These are phyloP conservation scores for Stagonosporopsis rhizophila DNA, from an alignment of 2,329 filamentous ascomycete genomes.

Conservation along the genomic window DNA sequence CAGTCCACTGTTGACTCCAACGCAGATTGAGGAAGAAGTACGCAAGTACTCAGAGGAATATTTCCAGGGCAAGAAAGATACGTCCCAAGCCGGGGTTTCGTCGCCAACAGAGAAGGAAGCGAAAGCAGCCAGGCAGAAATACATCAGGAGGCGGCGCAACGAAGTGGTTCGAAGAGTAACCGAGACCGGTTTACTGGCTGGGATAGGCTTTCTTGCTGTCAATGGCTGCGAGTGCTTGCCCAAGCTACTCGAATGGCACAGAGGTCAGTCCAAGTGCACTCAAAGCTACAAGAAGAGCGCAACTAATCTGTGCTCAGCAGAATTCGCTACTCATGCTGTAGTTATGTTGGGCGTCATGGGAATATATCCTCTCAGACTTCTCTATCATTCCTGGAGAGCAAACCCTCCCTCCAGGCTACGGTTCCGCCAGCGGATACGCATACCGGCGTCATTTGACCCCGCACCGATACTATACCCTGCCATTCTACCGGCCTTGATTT, in stretches of 20 bases:
- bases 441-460: slow-evolving; percentile 85
- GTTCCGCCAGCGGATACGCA: slow-evolving; percentile 58
- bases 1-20: slow-evolving; percentile 55
- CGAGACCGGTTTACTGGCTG: slow-evolving; percentile 62
- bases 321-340: slow-evolving; percentile 50
- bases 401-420: slow-evolving; percentile 35
- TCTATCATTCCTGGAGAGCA: slow-evolving; percentile 40
- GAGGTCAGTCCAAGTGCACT: slow-evolving; percentile 39
- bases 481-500: slow-evolving; percentile 75
- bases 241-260: slow-evolving; percentile 49
- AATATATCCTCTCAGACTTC: slow-evolving; percentile 50
- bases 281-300: neutral
- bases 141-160: slow-evolving; percentile 84
- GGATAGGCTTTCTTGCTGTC: slow-evolving; percentile 58
- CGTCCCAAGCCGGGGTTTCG: slow-evolving; percentile 22
- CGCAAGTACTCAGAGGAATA: slow-evolving; percentile 47
- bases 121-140: slow-evolving; percentile 65
- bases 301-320: slow-evolving; percentile 40
- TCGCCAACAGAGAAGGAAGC: slow-evolving; percentile 45
- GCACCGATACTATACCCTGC: slow-evolving; percentile 89
- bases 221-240: slow-evolving; percentile 48
- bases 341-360: slow-evolving; percentile 41
- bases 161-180: slow-evolving; percentile 76
- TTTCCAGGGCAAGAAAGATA: slow-evolving; percentile 40
- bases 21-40: slow-evolving; percentile 57